These are phyloP conservation scores for Arthrobotrys sinensis DNA, from an alignment of 2,329 filamentous ascomycete species.

Conservation along the genomic window DNA sequence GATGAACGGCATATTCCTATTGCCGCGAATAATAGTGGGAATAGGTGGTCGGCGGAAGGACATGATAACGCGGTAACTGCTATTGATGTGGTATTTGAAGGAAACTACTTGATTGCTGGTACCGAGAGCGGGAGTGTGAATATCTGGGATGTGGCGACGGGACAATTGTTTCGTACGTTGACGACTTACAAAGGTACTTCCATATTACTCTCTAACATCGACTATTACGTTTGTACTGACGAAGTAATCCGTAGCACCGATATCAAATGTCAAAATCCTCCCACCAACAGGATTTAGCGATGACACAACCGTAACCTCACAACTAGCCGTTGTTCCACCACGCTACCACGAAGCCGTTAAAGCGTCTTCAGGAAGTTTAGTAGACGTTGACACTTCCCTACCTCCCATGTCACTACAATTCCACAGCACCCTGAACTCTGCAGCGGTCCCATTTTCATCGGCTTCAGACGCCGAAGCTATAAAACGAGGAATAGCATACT, in stretches of 20 bases:
- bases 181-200: slow-evolving; percentile 63
- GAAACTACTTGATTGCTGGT: slow-evolving; percentile 63
- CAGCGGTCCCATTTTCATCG: slow-evolving; percentile 60
- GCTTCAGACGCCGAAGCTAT: slow-evolving; percentile 61
- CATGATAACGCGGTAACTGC: slow-evolving; percentile 61
- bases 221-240: neutral
- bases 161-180: slow-evolving; percentile 62
- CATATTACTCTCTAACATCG: neutral
- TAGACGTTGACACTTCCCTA: slow-evolving; percentile 59
- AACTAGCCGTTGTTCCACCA: slow-evolving; percentile 61
- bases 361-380: slow-evolving; percentile 52
- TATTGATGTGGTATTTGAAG: slow-evolving; percentile 63
- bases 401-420: slow-evolving; percentile 50
- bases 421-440: slow-evolving; percentile 24
- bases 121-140: slow-evolving; percentile 63
- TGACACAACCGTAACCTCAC: slow-evolving; percentile 28
- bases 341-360: slow-evolving; percentile 64
- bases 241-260: slow-evolving; percentile 23
- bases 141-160: slow-evolving; percentile 64
- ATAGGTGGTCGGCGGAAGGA: slow-evolving; percentile 61
- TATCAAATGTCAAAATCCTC: slow-evolving; percentile 63
- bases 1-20: slow-evolving; percentile 56
- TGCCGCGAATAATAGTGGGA: slow-evolving; percentile 26
- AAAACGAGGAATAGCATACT: slow-evolving; percentile 36
- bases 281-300: slow-evolving; percentile 62